A percentile compares a stretch with the other conserved stretches of the same genome.
Conservation (phyloP, 805 yeast species). For the Ogataea neopini region DNA sequence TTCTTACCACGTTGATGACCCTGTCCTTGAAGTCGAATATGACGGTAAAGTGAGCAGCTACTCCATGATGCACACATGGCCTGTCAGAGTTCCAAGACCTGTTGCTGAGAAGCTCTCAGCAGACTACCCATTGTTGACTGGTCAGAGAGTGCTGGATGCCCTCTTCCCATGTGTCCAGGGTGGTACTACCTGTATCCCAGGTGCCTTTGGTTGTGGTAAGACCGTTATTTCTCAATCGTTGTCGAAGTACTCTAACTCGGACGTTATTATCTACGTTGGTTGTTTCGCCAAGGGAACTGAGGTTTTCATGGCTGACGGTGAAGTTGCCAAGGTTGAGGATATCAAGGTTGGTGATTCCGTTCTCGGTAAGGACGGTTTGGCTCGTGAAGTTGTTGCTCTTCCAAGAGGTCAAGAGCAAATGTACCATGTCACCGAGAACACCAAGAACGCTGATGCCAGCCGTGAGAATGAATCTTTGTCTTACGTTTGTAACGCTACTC, state of each 20-base stretch:
- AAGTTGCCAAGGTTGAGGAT: conserved; percentile 33
- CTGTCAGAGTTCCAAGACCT: conserved; percentile 99
- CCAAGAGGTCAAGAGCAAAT: conserved; percentile 46
- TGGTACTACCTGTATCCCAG: conserved; percentile 99
- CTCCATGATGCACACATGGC: conserved; percentile 99
- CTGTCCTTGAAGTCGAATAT: conserved; percentile 90
- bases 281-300: conserved; percentile 32
- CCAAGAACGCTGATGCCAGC: conserved; percentile 10
- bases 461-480: conserved; percentile 6
- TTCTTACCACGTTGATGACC: conserved; percentile 86
- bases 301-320: conserved; percentile 48
- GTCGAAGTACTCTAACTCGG: conserved; percentile 97
- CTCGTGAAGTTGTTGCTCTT: conserved; percentile 41
- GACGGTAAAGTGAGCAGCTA: conserved; percentile 80
- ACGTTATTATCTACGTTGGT: conserved; percentile 93
- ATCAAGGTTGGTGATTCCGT: conserved; percentile 41
- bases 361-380: conserved; percentile 45
- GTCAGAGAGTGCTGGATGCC: conserved; percentile 98
- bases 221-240: conserved; percentile 97
- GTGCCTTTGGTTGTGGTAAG: conserved; percentile 98
- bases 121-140: conserved; percentile 92
- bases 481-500: conserved; percentile 41
- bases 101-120: conserved; percentile 93
- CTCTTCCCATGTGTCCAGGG: conserved; percentile 99
- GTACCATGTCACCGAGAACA: conserved; percentile 34